Evolutionary conservation across 2,329 filamentous ascomycete species (phyloP), one percentile per base, ranked within the genome.

Genomic region (Knufia fluminis): DNA sequence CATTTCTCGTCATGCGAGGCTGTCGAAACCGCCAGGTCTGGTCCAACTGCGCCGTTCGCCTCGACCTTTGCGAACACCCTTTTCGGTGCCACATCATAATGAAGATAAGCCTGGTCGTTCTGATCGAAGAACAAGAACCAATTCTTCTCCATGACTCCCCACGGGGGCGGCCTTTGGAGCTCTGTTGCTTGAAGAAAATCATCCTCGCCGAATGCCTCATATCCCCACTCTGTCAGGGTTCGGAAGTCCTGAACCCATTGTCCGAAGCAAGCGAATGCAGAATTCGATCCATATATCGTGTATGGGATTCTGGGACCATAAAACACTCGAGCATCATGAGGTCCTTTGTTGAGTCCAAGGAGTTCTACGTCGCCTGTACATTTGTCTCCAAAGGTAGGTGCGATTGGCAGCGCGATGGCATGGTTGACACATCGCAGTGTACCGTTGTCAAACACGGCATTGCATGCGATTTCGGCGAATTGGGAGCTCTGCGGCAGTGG

Each of bases 81-180:
- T 16, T 64, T 64, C 0, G 77, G 77, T 0, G 59, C 55, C 1
- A 79, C 59, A 53, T 80, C 76, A 59, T 79, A 71, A 58, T 81
- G 77, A 53, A 69, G 66, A 58, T 78, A 78, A 44, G 70, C 62
- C 17, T 67, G 59, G 3, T 68, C 70, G 0, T 64, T 50, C 0
- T 52, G 50, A 53, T 79, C 77, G 78, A 78, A 82, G 64, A 81
- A 82, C 2, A 77, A 52, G 54, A 81, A 82, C 68, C 71, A 82
- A 57, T 82, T 82, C 70, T 81, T 81, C 63, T 82, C 78, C 22
- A 80, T 57, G 0, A 56, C 31, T 2, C 60, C 58, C 56, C 65
- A 73, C 0, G 73, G 70, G 1, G 56, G 51, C 0, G 76, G 77
- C 0, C 77, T 66, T 32, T 74, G 71, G 2, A 82, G 60, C 20